phyloP scores from a whole-genome alignment of 2,329 filamentous ascomycete genomes.

The Camptophora hylomeconis region DNA sequence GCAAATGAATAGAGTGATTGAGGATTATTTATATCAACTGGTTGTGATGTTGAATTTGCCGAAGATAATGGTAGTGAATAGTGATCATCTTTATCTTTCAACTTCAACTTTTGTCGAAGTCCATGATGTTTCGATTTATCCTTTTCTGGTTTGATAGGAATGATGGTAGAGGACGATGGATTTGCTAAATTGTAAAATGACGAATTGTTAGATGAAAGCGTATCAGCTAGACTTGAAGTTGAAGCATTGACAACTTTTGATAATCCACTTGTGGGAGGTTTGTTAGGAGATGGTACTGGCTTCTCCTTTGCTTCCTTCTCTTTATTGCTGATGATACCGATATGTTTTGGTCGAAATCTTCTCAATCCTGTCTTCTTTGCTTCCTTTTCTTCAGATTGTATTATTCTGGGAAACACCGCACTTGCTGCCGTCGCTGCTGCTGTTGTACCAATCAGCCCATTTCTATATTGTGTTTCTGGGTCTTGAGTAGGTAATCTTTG shows the following conservation, averaged over 20 bases:
- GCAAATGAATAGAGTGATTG: constrained; percentile 54
- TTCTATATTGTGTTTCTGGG: constrained; percentile 30
- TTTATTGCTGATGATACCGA: constrained; percentile 48
- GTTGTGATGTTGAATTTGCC: constrained; percentile 50
- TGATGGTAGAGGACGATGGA: constrained; percentile 43
- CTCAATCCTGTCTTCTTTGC: constrained; percentile 50
- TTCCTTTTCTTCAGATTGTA: constrained; percentile 24
- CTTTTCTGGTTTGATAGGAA: constrained; percentile 24
- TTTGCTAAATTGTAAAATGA: constrained; percentile 51
- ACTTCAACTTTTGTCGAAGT: constrained; percentile 49
- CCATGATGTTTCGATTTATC: constrained; percentile 49
- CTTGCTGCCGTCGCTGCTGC: constrained; percentile 52
- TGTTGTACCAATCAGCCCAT: constrained; percentile 38
- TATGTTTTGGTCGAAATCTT: constrained; percentile 58
- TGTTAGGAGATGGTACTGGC: constrained; percentile 46
- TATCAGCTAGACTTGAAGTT: constrained; percentile 46
- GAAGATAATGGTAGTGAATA: constrained; percentile 47
- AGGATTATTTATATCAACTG: constrained; percentile 49
- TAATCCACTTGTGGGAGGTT: constrained; percentile 38
- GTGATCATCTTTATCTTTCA: constrained; percentile 49
- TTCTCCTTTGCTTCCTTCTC: constrained; percentile 35
- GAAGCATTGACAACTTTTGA: constrained; percentile 47
- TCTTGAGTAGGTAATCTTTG: constrained; percentile 11
- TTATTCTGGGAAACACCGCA: constrained; percentile 45
- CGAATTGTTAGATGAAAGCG: constrained; percentile 37